phyloP scores from a whole-genome alignment of 495 filamentous ascomycete genomes.

The Podospora tetraspora region DNA sequence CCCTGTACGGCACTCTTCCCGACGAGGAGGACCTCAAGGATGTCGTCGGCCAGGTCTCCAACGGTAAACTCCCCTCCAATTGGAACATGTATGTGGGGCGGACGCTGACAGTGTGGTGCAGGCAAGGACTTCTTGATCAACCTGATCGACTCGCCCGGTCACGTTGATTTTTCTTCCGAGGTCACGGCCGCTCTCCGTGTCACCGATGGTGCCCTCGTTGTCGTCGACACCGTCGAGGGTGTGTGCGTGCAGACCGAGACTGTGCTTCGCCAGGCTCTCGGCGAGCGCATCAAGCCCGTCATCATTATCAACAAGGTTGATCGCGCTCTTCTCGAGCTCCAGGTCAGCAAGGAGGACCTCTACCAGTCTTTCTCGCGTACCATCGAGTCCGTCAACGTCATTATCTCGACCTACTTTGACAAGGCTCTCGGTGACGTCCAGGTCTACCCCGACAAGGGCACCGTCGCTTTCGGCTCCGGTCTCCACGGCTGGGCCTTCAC shows the following conservation, averaged over 20 bases:
- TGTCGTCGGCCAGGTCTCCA: slow-evolving; percentile 73
- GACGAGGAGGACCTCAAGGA: slow-evolving; percentile 91
- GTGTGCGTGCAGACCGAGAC: slow-evolving; percentile 99
- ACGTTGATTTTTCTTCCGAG: slow-evolving; percentile 99
- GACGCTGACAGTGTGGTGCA: slow-evolving; percentile 7
- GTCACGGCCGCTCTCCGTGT: slow-evolving; percentile 99
- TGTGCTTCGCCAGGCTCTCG: slow-evolving; percentile 96
- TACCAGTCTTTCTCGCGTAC: slow-evolving; percentile 99
- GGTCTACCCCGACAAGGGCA: slow-evolving; percentile 94
- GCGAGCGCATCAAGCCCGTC: slow-evolving; percentile 99
- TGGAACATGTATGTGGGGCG: not conserved
- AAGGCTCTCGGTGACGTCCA: slow-evolving; percentile 95
- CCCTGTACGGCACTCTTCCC: slow-evolving; percentile 81
- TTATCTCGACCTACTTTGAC: slow-evolving; percentile 98
- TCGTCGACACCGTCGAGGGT: slow-evolving; percentile 99
- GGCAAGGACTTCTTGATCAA: slow-evolving; percentile 98
- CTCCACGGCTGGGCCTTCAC: slow-evolving; percentile 99
- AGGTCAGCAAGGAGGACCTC: slow-evolving; percentile 96
- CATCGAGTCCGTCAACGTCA: slow-evolving; percentile 99
- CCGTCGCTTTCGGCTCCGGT: slow-evolving; percentile 98
- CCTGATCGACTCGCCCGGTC: slow-evolving; percentile 98
- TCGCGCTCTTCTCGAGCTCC: slow-evolving; percentile 95
- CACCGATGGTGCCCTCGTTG: slow-evolving; percentile 98
- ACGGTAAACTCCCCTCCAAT: slow-evolving; percentile 39
- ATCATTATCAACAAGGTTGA: slow-evolving; percentile 99